Conservation (phyloP, 352 stramenopile genomes). For the Pythium brachiatum region DNA sequence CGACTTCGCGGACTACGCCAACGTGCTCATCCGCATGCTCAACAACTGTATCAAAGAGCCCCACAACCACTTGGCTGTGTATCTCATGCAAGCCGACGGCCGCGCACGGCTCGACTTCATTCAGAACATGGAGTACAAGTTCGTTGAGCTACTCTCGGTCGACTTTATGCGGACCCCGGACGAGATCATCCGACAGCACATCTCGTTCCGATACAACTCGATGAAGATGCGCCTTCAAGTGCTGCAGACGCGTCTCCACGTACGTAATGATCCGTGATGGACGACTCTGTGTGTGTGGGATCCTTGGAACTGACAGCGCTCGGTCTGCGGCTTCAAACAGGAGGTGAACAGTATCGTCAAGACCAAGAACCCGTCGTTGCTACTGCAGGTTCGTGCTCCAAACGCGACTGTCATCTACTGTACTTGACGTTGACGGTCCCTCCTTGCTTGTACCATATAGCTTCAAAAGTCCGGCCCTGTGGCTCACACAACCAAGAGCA, state of each 20-base stretch:
- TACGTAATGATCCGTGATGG: slow-evolving; percentile 23
- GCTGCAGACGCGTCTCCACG: slow-evolving; percentile 89
- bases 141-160: slow-evolving; percentile 92
- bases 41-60: slow-evolving; percentile 96
- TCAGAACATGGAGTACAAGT: slow-evolving; percentile 97
- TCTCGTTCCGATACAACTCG: slow-evolving; percentile 93
- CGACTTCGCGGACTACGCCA: slow-evolving; percentile 93
- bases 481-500: slow-evolving; percentile 39
- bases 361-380: slow-evolving; percentile 92
- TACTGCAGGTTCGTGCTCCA: slow-evolving; percentile 77
- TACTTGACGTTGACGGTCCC: background rate
- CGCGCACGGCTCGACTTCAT: slow-evolving; percentile 92
- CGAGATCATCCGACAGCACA: slow-evolving; percentile 90
- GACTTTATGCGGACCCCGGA: slow-evolving; percentile 89
- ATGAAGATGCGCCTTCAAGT: slow-evolving; percentile 91
- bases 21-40: slow-evolving; percentile 93
- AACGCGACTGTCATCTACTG: background rate
- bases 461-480: slow-evolving; percentile 61
- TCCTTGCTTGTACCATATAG: slow-evolving; percentile 19
- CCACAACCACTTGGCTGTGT: slow-evolving; percentile 92
- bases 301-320: background rate
- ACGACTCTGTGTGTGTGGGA: no score
- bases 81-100: slow-evolving; percentile 91
- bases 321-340: slow-evolving; percentile 22
- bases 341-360: slow-evolving; percentile 95